Percentiles rank a stretch among this genome's conserved stretches.
These are phyloP conservation scores for Pyronema domesticum DNA, from an alignment of 495 filamentous ascomycete species.

Conservation along the genomic window DNA sequence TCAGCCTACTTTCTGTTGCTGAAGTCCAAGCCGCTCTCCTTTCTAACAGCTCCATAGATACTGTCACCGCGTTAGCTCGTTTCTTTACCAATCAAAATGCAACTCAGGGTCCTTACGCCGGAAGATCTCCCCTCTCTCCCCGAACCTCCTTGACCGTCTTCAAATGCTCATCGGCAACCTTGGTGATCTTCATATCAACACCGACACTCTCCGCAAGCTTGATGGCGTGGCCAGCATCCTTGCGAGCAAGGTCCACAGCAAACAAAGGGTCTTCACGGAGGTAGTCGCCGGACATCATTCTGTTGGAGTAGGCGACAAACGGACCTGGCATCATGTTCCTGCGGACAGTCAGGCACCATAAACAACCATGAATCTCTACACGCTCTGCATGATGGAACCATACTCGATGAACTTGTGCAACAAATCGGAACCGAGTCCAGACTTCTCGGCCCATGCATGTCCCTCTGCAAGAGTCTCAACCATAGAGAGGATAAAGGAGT, in stretches of 20 bases:
- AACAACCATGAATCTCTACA: too few relatives aligned
- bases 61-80: not conserved
- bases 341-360: too few relatives aligned
- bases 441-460: conserved; percentile 60
- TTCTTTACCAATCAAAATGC: not conserved
- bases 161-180: conserved; percentile 52
- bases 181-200: conserved; percentile 42
- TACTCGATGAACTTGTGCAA: conserved; percentile 49
- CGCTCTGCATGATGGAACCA: too few relatives aligned
- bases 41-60: conserved; percentile 9
- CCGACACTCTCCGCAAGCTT: conserved; percentile 46
- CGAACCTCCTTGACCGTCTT: conserved; percentile 49
- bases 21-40: conserved; percentile 12
- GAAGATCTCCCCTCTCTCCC: conserved; percentile 64
- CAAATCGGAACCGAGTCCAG: conserved; percentile 51
- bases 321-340: conserved; percentile 36
- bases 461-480: conserved; percentile 57
- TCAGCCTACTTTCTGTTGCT: conserved; percentile 5
- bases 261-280: conserved; percentile 56
- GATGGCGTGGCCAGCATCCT: conserved; percentile 65
- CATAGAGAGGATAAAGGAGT: conserved; percentile 73
- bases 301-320: conserved; percentile 49
- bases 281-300: conserved; percentile 64
- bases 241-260: conserved; percentile 68
- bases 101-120: conserved; percentile 24